Base-by-base conservation (phyloP, 2,329 filamentous ascomycete genomes). In the Harringtonia aguacate region DNA sequence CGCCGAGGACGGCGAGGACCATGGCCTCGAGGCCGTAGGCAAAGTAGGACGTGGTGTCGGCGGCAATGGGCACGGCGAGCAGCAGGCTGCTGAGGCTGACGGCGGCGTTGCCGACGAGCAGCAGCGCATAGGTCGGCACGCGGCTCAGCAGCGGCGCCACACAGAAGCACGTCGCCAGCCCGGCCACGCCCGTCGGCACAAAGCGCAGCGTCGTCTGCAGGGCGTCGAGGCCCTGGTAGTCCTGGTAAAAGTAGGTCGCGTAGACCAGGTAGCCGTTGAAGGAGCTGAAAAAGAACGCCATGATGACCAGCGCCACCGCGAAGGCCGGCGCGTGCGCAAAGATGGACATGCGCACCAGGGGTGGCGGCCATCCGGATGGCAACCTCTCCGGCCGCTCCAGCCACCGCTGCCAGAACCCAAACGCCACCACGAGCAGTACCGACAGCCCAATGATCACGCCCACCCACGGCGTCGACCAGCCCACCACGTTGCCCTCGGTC, bases 251-350 rank as follows among this genome's bases (percentile, higher is more conserved):
- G 59, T 81, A 85, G 5, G 81, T 86, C 2, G 78, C 73, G 52
- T 73, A 83, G 48, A 85, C 67, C 33, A 84, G 61, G 51, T 72
- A 83, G 57, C 80, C 79, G 61, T 81, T 84, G 62, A 85, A 86
- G 2, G 70, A 66, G 17, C 73, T 71, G 53, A 81, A 84, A 62
- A 84, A 84, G 2, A 84, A 58, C 1, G 67, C 67, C 72, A 84
- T 82, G 52, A 81, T 76, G 28, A 72, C 55, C 65, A 84, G 77
- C 15, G 77, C 79, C 8, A 77, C 73, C 29, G 70, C 73, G 55
- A 85, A 83, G 8, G 67, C 28, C 14, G 57, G 55, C 73, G 80
- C 30, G 35, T 41, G 34, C 63, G 63, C 24, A 59, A 84, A 85
- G 31, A 81, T 68, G 20, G 74, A 79, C 8, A 83, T 64, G 52